Conservation (phyloP, 495 filamentous ascomycete species). For the Aspergillus bertholletiae region DNA sequence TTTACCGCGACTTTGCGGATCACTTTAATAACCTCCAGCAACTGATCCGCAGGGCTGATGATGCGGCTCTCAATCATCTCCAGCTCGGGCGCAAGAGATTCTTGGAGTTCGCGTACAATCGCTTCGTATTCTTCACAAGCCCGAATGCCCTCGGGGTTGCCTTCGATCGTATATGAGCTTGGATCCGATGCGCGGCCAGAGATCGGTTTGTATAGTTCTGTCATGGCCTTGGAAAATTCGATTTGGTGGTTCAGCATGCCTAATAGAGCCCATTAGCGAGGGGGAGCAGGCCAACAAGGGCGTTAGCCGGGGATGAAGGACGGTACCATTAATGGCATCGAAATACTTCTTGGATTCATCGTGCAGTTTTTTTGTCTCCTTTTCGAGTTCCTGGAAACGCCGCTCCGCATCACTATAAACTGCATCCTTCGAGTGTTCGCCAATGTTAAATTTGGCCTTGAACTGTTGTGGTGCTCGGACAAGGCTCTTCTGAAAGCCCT, state of each 20-base stretch:
- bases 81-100: slow-evolving; percentile 82
- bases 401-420: slow-evolving; percentile 94
- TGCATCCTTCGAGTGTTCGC: slow-evolving; percentile 88
- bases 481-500: slow-evolving; percentile 89
- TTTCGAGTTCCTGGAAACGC: slow-evolving; percentile 90
- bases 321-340: slow-evolving; percentile 83
- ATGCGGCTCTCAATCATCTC: slow-evolving; percentile 96
- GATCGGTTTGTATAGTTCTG: slow-evolving; percentile 97
- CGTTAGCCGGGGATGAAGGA: background rate
- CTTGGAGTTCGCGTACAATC: slow-evolving; percentile 87
- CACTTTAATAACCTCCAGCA: slow-evolving; percentile 91
- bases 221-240: slow-evolving; percentile 93
- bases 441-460: slow-evolving; percentile 87
- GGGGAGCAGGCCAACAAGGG: background rate
- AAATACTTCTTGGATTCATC: slow-evolving; percentile 94
- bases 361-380: slow-evolving; percentile 93
- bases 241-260: slow-evolving; percentile 97
- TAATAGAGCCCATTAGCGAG: slow-evolving; percentile 23
- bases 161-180: slow-evolving; percentile 71
- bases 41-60: slow-evolving; percentile 89
- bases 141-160: slow-evolving; percentile 89
- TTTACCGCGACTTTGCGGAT: slow-evolving; percentile 86
- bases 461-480: slow-evolving; percentile 85
- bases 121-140: slow-evolving; percentile 96
- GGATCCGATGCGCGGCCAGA: slow-evolving; percentile 94